These are phyloP conservation scores for Phytophthora fragariae DNA, from an alignment of 352 stramenopile species.

Conservation along the genomic window DNA sequence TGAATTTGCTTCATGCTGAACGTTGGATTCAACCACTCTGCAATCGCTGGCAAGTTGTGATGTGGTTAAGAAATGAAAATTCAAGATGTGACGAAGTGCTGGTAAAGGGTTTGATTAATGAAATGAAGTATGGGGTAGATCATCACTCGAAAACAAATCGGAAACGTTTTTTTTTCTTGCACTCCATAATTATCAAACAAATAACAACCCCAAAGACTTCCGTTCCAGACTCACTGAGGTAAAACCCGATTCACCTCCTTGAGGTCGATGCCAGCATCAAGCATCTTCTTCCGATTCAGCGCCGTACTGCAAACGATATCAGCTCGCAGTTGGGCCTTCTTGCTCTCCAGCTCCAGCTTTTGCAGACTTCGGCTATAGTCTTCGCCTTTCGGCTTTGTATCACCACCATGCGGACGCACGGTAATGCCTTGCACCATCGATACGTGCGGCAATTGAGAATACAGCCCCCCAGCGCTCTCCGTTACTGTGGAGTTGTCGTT, in stretches of 20 bases:
- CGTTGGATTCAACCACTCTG: no score
- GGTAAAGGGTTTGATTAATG: no score
- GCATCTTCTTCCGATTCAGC: conserved; percentile 48
- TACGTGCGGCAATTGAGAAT: conserved; percentile 3
- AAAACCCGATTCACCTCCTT: conserved; percentile 45
- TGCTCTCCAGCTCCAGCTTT: conserved; percentile 41
- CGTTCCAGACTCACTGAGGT: conserved; percentile 14
- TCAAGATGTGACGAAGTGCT: no score
- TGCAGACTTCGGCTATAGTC: conserved; percentile 13
- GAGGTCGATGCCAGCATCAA: conserved; percentile 42
- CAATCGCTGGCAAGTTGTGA: no score
- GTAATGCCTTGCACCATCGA: neutral
- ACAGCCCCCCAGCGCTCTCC: neutral
- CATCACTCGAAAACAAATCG: no score
- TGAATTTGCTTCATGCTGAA: neutral
- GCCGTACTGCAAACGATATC: conserved; percentile 40
- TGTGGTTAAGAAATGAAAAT: no score
- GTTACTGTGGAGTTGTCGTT: neutral
- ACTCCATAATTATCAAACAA: neutral
- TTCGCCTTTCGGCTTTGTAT: neutral
- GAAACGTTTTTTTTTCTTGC: neutral
- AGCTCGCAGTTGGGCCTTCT: conserved; percentile 37
- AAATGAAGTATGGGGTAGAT: no score
- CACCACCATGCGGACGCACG: neutral
- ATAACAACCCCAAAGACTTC: neutral